Conservation (phyloP, 306 rosid species). For the Vigna hirtella region DNA sequence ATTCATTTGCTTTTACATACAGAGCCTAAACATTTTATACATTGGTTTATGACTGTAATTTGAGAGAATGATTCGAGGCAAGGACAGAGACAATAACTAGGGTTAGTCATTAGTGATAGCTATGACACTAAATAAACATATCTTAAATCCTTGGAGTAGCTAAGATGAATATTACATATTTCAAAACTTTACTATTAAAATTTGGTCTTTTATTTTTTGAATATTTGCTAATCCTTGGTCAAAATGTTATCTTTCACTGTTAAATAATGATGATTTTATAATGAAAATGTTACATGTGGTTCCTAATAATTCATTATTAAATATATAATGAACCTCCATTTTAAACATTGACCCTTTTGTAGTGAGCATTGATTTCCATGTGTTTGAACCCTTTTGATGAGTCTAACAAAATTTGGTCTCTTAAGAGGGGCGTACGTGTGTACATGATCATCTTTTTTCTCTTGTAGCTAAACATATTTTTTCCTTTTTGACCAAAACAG, state of each 20-base stretch:
- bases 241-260: neutral
- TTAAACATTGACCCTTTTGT: neutral
- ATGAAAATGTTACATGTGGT: neutral
- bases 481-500: neutral
- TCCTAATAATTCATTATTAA: neutral
- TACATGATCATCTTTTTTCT: neutral
- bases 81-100: neutral
- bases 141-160: neutral
- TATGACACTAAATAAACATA: neutral
- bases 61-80: neutral
- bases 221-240: too few relatives aligned
- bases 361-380: neutral
- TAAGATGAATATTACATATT: neutral
- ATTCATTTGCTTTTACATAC: neutral
- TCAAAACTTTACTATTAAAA: neutral
- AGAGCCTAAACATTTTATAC: neutral
- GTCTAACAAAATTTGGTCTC: neutral
- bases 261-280: neutral
- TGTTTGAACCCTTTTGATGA: neutral
- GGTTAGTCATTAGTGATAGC: neutral
- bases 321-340: neutral
- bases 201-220: neutral
- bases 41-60: neutral
- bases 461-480: neutral
- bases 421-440: neutral